Conservation (phyloP, 2,329 filamentous ascomycete genomes). For the Hymenoscyphus albidus region DNA sequence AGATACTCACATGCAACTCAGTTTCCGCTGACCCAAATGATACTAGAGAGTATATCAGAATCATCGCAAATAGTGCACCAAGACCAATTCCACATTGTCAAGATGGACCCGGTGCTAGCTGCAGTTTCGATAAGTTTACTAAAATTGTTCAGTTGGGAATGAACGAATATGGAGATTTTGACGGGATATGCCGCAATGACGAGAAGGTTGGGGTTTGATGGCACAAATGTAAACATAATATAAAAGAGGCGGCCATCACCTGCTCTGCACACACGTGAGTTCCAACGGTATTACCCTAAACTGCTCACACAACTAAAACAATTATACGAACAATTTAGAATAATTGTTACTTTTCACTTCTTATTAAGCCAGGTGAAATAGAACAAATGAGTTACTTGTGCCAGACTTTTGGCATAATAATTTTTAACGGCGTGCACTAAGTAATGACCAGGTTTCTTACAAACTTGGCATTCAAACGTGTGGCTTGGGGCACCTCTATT, state of each 20-base stretch:
- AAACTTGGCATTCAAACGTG: neutral
- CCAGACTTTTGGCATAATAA: too few relatives aligned
- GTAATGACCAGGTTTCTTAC: too few relatives aligned
- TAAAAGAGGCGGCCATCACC: neutral
- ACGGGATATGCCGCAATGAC: conserved; percentile 30
- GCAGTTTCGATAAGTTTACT: conserved; percentile 41
- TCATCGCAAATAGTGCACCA: conserved; percentile 49
- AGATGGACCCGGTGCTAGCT: conserved; percentile 50
- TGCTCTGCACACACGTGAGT: neutral
- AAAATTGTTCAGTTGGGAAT: conserved; percentile 42
- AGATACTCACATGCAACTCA: conserved; percentile 56
- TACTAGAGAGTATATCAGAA: conserved; percentile 49
- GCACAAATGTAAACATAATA: neutral
- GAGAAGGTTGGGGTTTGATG: conserved; percentile 2
- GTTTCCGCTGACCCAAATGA: conserved; percentile 49
- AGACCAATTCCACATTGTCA: conserved; percentile 46
- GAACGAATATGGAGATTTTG: conserved; percentile 34
- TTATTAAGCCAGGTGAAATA: too few relatives aligned
- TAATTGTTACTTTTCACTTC: too few relatives aligned
- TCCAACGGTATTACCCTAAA: too few relatives aligned
- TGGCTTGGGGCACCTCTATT: neutral
- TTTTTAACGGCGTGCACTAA: too few relatives aligned
- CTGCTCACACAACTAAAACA: too few relatives aligned
- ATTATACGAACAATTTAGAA: too few relatives aligned
- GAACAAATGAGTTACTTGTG: too few relatives aligned